These are phyloP conservation scores for Scolecobasidium constrictum DNA, from an alignment of 2,329 filamentous ascomycete species.

Conservation along the genomic window DNA sequence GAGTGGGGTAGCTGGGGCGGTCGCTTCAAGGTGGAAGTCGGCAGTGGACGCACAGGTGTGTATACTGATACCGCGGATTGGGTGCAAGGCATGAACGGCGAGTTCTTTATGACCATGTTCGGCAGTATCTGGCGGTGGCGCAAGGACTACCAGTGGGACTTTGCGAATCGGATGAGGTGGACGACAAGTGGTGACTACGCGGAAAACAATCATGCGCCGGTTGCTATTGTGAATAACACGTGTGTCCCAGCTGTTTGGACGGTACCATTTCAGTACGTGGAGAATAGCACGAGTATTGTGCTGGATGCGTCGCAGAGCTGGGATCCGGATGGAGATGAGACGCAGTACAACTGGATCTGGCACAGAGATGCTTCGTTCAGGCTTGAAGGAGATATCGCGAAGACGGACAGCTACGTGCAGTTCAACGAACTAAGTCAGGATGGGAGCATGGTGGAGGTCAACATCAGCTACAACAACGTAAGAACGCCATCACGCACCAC, in stretches of 20 bases:
- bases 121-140: conserved; percentile 34
- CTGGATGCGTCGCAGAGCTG: not conserved
- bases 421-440: not conserved
- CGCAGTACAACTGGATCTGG: not conserved
- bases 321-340: not conserved
- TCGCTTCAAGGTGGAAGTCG: conserved; percentile 21
- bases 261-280: not conserved
- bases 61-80: conserved; percentile 25
- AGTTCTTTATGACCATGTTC: conserved; percentile 16
- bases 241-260: not conserved
- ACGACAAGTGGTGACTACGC: conserved; percentile 12
- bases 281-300: not conserved
- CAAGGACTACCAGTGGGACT: conserved; percentile 30
- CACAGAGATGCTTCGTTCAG: not conserved
- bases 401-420: not conserved
- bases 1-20: conserved; percentile 35
- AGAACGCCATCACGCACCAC: not conserved
- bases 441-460: not conserved
- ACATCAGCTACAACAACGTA: not conserved
- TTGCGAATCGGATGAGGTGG: conserved; percentile 33
- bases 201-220: not conserved
- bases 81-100: conserved; percentile 23
- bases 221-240: not conserved
- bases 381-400: not conserved
- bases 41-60: conserved; percentile 11